Base-by-base conservation (phyloP, 345 rosid genomes). In the Excoecaria cochinchinensis region DNA sequence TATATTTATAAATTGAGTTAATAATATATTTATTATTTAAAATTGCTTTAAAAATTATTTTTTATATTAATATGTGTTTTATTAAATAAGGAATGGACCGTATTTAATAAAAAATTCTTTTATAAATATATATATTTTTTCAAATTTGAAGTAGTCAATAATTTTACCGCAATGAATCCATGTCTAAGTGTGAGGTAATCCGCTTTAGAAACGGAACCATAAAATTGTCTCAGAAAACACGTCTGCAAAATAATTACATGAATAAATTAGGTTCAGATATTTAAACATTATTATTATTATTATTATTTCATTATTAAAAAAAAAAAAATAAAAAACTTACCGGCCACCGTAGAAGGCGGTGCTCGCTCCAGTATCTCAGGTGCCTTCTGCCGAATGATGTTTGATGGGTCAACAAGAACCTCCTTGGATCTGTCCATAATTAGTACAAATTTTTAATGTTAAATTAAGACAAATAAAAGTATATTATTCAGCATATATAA, bases 141-240 rank as follows among this genome's bases (percentile, higher is more conserved):
- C 48, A 44, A 44, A 44, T 44, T 44, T 44, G 1, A 44, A 44
- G 10, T 1, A 24, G 22, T 17, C 24, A 59, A 4, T 16, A 8
- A 11, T 42, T 52, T 9, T 90, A 93, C 98, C 89, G 12, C 75
- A 55, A 91, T 82, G 77, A 93, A 93, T 74, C 98, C 98, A 80
- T 91, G 94, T 56, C 98, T 81, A 15, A 93, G 84, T 11, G 94
- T 87, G 51, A 93, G 72, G 73, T 90, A 93, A 78, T 93, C 98
- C 15, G 80, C 89, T 84, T 82, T 90, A 60, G 89, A 84, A 50
- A 93, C 94, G 15, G 98, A 89, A 58, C 83, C 83, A 64, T 77
- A 87, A 79, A 93, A 93, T 71, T 91, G 98, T 64, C 97, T 82
- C 42, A 86, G 73, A 73, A 91, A 90, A 74, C 83, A 86, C 72